These are phyloP conservation scores for Viola odorata DNA, from an alignment of 345 rosid genomes.

Conservation along the genomic window DNA sequence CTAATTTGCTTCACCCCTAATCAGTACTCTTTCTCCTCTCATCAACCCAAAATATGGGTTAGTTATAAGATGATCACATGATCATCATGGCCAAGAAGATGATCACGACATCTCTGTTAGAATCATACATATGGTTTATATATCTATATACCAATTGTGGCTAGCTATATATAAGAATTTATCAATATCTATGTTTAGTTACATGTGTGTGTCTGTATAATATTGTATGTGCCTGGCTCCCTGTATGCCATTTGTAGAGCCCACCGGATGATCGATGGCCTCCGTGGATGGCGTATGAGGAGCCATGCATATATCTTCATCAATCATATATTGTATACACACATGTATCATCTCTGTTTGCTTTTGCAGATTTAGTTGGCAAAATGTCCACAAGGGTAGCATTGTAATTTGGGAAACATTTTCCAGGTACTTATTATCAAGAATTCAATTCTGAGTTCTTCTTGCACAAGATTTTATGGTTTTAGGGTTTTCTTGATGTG, in stretches of 20 bases:
- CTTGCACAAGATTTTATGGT: not conserved
- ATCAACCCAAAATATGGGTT: not conserved
- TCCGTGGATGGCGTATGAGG: conserved; percentile 99
- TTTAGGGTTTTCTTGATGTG: conserved; percentile 24
- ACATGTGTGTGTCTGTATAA: not conserved
- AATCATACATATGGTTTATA: no score
- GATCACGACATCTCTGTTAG: no score
- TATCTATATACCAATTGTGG: no score
- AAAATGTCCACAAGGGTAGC: conserved; percentile 11
- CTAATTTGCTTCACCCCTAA: conserved; percentile 1
- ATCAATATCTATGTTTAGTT: no score
- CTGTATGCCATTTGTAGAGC: conserved; percentile 94
- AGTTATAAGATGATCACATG: no score
- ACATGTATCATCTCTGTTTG: not conserved
- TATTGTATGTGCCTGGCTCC: conserved; percentile 70
- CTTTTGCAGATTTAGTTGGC: no score
- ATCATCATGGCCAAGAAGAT: not conserved
- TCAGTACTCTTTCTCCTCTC: not conserved
- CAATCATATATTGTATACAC: not conserved
- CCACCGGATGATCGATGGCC: conserved; percentile 60
- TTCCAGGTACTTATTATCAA: conserved; percentile 5
- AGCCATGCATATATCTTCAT: conserved; percentile 68
- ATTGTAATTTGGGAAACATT: conserved; percentile 19
- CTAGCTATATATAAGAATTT: no score
- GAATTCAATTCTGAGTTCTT: no score